A percentile compares a stretch with the other conserved stretches of the same genome.
phyloP scores from a whole-genome alignment of 805 yeast genomes.

The Ogataea zsoltii region DNA sequence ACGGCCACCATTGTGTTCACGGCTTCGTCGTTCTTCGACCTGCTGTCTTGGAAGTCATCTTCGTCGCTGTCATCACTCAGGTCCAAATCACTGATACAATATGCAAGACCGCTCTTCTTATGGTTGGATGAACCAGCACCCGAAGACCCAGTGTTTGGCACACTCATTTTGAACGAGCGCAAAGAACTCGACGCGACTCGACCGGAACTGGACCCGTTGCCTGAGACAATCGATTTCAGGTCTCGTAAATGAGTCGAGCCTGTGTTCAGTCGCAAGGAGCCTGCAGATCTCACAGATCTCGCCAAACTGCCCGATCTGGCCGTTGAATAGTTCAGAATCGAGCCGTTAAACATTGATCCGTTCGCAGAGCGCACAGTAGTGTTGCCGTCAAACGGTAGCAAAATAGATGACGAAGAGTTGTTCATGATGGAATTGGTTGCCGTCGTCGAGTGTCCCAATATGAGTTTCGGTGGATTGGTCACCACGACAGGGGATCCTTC shows the following conservation, averaged over 20 bases:
- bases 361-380: conserved; percentile 8
- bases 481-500: conserved; percentile 10
- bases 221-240: conserved; percentile 34
- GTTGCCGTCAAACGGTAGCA: conserved; percentile 11
- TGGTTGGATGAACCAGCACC: conserved; percentile 2
- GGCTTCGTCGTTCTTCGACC: conserved; percentile 5
- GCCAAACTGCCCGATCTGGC: conserved; percentile 3
- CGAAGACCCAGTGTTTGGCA: conserved; percentile 11
- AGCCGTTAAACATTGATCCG: conserved; percentile 12
- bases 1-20: neutral
- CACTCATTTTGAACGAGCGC: conserved; percentile 9
- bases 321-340: conserved; percentile 13
- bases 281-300: conserved; percentile 11
- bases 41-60: conserved; percentile 3
- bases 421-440: conserved; percentile 24
- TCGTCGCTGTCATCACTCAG: conserved; percentile 19
- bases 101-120: conserved; percentile 23
- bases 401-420: conserved; percentile 19
- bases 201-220: conserved; percentile 4
- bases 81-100: conserved; percentile 22
- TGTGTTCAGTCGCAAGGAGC: conserved; percentile 15
- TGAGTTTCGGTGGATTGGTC: conserved; percentile 20
- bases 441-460: conserved; percentile 19
- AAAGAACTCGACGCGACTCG: conserved; percentile 7
- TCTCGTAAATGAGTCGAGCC: conserved; percentile 39